Base-by-base conservation (phyloP, 2,329 filamentous ascomycete species). In the Aspergillus pseudotamarii region DNA sequence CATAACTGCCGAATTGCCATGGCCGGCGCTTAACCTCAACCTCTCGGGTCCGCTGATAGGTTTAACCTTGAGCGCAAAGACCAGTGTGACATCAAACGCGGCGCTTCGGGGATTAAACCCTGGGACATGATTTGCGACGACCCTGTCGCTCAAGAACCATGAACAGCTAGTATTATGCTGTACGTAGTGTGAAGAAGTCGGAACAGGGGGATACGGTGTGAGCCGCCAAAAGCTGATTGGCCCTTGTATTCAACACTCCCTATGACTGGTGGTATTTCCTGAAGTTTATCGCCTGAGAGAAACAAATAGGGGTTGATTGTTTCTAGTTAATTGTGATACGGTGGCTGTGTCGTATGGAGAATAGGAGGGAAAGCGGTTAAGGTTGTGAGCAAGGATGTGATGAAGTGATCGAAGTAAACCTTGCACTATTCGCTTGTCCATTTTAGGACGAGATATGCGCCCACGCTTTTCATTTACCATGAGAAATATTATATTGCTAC, bases 11-110 rank as follows among this genome's bases (percentile, higher is more conserved):
- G 61, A 58, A 46, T 62, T 64, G 61, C 57, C 32, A 43, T 67
- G 61, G 69, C 63, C 63, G 73, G 75, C 75, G 75, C 69, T 73
- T 75, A 75, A 68, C 34, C 26, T 57, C 38, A 55, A 58, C 59
- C 59, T 56, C 64, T 58, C 34, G 34, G 57, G 38, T 63, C 63
- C 28, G 64, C 60, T 69, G 70, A 71, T 69, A 71, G 71, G 70
- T 59, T 58, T 41, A 28, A 30, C 59, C 53, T 11, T 43, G 59
- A 66, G 64, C 64, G 63, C 65, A 61, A 36, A 50, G 28, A 16
- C 34, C 61, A 48, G 55, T 46, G 41, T 64, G 66, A 58, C 51
- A 51, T 58, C 53, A 58, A 41, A 62, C 51, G 51, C 63, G 57
- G 67, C 67, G 68, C 68, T 68, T 69, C 61, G 50, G 61, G 14